phyloP scores from a whole-genome alignment of 768 basidiomycete species.

The Nidularia pulvinata region DNA sequence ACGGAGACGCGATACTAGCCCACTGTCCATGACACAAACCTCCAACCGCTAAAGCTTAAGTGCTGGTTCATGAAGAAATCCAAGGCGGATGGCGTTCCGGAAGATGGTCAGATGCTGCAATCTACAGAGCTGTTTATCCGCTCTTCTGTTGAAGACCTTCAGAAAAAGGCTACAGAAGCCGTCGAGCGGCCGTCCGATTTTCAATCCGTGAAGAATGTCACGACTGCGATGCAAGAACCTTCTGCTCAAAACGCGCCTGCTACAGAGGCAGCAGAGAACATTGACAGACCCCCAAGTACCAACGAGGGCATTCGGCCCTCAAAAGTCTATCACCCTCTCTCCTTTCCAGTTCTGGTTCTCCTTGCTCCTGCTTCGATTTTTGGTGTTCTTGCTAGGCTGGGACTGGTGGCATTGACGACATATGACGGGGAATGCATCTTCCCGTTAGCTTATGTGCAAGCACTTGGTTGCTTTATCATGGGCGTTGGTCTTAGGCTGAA shows the following conservation, averaged over 20 bases:
- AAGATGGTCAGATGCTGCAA: too few species aligned
- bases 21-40: too few species aligned
- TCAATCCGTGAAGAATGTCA: too few species aligned
- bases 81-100: too few species aligned
- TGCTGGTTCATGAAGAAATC: too few species aligned
- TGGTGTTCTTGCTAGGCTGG: constrained; percentile 83
- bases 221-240: too few species aligned
- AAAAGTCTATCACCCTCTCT: constrained; percentile 48
- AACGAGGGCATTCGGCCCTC: constrained; percentile 23
- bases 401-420: constrained; percentile 68
- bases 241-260: not conserved
- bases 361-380: constrained; percentile 84
- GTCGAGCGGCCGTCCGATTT: too few species aligned
- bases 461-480: constrained; percentile 90
- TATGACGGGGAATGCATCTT: constrained; percentile 82
- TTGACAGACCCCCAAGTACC: constrained; percentile 30
- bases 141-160: too few species aligned
- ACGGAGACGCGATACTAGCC: too few species aligned
- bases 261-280: constrained; percentile 22
- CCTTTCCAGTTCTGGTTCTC: constrained; percentile 63
- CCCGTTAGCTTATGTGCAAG: constrained; percentile 83
- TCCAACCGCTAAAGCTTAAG: too few species aligned
- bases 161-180: too few species aligned
- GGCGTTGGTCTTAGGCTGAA: constrained; percentile 75
- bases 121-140: too few species aligned